Evolutionary conservation across 202 grass and related monocot genomes (phyloP), one percentile per base, ranked within the genome.

Genomic region (Setaria italica): DNA sequence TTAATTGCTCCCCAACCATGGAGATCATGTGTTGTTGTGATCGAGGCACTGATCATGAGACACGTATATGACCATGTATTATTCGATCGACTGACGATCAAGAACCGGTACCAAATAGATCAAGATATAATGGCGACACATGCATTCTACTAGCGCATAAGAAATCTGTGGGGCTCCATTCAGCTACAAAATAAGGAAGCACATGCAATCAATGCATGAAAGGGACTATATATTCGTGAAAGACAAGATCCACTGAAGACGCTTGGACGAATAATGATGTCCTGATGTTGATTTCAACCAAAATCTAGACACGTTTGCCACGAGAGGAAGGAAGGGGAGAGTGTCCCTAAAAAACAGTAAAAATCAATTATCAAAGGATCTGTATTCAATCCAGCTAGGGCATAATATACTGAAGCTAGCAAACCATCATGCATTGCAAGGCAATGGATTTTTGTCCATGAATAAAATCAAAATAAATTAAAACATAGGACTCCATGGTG

Each of bases 181-280:
- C 67, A 58, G 9, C 47, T 25, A 45, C 15, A 62, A 19, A 70
- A 70, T 50, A 48, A 67, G 32, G 55, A 51, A 42, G 8, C 48
- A 41, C 30, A 16, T 70, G 55, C 43, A 79, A 62, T 25, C 32
- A 78, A 20, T 60, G 57, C 12, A 78, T 25, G 84, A 63, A 9
- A 70, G 56, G 55, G 67, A 80, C 55, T 62, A 72, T 53, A 49
- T 42, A 10, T 74, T 37, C 51, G 10, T 70, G 54, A 41, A 71
- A 77, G 53, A 77, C 72, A 82, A 82, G 63, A 87, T 87, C 72
- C 63, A 77, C 32, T 43, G 53, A 77, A 87, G 79, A 34, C 76
- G 85, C 20, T 59, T 75, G 56, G 56, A 72, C 11, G 7, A 72
- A 80, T 73, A 72, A 80, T 73, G 53, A 62, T 77, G 63, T 58